Evolutionary conservation across 495 filamentous ascomycete species (phyloP), one percentile per base, ranked within the genome.

Genomic region (Paragyromitra xinjiangensis): DNA sequence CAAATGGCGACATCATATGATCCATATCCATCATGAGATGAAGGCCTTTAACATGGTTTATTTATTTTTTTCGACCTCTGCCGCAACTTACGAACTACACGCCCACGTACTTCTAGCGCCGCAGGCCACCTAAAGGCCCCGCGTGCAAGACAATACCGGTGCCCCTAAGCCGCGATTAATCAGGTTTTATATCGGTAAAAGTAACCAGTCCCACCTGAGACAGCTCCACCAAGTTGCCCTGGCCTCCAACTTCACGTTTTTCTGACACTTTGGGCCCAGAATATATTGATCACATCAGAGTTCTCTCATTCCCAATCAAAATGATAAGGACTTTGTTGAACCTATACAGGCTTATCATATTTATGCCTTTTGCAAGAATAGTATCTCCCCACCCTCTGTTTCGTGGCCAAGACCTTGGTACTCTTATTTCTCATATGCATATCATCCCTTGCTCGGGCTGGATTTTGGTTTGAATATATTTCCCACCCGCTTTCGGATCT

Each of bases 1-100:
- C 39, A 66, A 56, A 69, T 24, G 66, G 66, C 65, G 16, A 24
- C 55, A 58, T 58, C 50, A 53, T 53, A 53, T 53, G 50, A 53
- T 53, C 19, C 16, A 53, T 53, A 53, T 24, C 50, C 7, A 53
- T 19, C 50, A 53, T 58, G 14, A 29, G 55, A 29, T 37, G 55
- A 58, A 58, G 9, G 29, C 4, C 29, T 34, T 34, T 34, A 34
- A 34, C 29, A 34, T 34, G 29, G 29, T 34, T 29, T 29, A 1
- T 34, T 34, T 58, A 9, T 58, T 58, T 58, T 58, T 24, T 12
- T 58, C 22, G 24, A 26, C 22, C 24, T 29, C 26, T 53, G 7
- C 14, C 16, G 16, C 50, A 53, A 19, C 50, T 53, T 53, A 22
- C 2, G 16, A n/a, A 22, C 16, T 8, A 22, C 16, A 53, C 50